phyloP scores from a whole-genome alignment of 2,329 filamentous ascomycete genomes.

The Niveomyces coronatus region DNA sequence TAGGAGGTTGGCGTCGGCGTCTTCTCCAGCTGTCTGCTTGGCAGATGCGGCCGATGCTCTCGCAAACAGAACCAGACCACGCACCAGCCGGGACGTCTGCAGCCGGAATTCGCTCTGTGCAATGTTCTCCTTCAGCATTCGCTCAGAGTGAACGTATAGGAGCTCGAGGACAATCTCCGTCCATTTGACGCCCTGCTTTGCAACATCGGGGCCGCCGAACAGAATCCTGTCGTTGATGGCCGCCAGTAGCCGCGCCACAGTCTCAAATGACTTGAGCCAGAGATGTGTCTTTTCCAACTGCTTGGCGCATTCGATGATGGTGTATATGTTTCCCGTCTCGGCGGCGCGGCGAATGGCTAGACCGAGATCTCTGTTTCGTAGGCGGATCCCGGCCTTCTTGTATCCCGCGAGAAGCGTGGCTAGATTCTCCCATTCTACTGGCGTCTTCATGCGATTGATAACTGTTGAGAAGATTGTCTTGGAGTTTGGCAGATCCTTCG shows the following conservation, averaged over 20 bases:
- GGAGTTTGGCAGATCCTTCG: constrained; percentile 33
- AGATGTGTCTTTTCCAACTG: constrained; percentile 36
- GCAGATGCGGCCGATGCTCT: constrained; percentile 18
- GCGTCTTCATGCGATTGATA: constrained; percentile 35
- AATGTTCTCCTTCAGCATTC: constrained; percentile 16
- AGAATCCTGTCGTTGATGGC: constrained; percentile 28
- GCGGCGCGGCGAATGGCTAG: constrained; percentile 33
- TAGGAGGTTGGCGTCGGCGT: constrained; percentile 16
- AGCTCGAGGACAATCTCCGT: constrained; percentile 39
- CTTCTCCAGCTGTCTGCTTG: constrained; percentile 15
- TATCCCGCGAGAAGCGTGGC: constrained; percentile 41
- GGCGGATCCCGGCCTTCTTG: constrained; percentile 29
- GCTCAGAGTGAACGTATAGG: constrained; percentile 33
- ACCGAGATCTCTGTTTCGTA: constrained; percentile 24
- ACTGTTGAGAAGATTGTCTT: constrained; percentile 27
- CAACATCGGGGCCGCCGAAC: constrained; percentile 23
- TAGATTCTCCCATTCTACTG: constrained; percentile 43
- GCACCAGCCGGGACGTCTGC: constrained; percentile 18
- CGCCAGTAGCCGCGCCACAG: constrained; percentile 21
- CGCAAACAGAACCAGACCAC: constrained; percentile 22
- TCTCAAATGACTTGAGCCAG: constrained; percentile 30
- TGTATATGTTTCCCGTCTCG: constrained; percentile 28
- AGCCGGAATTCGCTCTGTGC: constrained; percentile 12
- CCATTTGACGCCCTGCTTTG: constrained; percentile 32
- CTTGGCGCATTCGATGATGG: constrained; percentile 41